A percentile compares a stretch with the other conserved stretches of the same genome.
Conservation (phyloP, 2,329 filamentous ascomycete genomes). For the Aspergillus sp. region DNA sequence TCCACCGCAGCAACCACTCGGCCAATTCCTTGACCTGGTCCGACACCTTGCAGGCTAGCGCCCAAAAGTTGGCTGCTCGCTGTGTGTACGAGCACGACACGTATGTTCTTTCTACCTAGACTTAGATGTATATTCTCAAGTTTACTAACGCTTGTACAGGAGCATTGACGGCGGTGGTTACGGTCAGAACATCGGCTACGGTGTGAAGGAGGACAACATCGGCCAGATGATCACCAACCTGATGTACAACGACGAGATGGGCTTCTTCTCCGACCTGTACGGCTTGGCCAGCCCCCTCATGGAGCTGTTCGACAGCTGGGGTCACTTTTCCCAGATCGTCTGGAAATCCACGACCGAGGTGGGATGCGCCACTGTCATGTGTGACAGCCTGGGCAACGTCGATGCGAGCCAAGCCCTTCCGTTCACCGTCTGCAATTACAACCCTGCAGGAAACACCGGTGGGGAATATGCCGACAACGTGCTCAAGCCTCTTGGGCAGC, state of each 20-base stretch:
- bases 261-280: slow-evolving; percentile 51
- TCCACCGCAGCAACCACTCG: slow-evolving; percentile 77
- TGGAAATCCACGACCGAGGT: slow-evolving; percentile 59
- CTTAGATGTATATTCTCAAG: slow-evolving; percentile 24
- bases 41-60: slow-evolving; percentile 55
- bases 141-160: slow-evolving; percentile 13
- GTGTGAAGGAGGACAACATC: slow-evolving; percentile 51
- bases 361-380: slow-evolving; percentile 54
- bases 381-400: slow-evolving; percentile 38
- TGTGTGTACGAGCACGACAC: slow-evolving; percentile 72
- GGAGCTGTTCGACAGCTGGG: slow-evolving; percentile 58
- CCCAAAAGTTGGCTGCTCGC: slow-evolving; percentile 54
- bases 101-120: slow-evolving; percentile 47
- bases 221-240: slow-evolving; percentile 66
- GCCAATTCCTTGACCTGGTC: slow-evolving; percentile 61
- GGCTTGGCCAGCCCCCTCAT: slow-evolving; percentile 55
- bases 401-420: slow-evolving; percentile 44
- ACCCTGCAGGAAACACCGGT: slow-evolving; percentile 55
- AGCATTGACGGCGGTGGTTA: slow-evolving; percentile 58
- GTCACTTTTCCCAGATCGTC: slow-evolving; percentile 70
- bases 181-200: slow-evolving; percentile 86
- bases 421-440: slow-evolving; percentile 88
- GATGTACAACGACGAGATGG: slow-evolving; percentile 83
- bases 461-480: slow-evolving; percentile 52
- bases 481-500: slow-evolving; percentile 31